Percentiles rank a stretch among this genome's conserved stretches.
These are phyloP conservation scores for Cryptococcus floricola DNA, from an alignment of 1,284 basidiomycete genomes.

Conservation along the genomic window DNA sequence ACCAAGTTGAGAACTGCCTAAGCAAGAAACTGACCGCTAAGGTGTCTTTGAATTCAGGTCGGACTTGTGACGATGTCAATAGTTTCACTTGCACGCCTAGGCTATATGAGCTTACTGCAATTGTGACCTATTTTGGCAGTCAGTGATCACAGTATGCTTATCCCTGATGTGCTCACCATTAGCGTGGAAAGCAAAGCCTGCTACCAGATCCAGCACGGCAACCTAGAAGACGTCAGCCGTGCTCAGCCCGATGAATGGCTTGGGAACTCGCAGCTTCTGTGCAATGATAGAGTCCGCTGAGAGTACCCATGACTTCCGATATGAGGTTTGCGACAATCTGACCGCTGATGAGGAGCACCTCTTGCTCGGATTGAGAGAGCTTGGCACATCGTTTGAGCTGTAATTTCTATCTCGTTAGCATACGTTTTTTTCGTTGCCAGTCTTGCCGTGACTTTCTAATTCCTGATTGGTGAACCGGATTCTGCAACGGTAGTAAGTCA, in stretches of 20 bases:
- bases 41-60: slow-evolving; percentile 80
- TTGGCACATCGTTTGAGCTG: slow-evolving; percentile 34
- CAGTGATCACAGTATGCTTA: neutral
- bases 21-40: slow-evolving; percentile 54
- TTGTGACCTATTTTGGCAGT: slow-evolving; percentile 49
- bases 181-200: slow-evolving; percentile 60
- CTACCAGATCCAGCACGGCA: slow-evolving; percentile 64
- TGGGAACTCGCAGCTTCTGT: slow-evolving; percentile 68
- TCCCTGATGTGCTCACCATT: neutral
- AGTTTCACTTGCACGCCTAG: too few relatives aligned
- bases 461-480: slow-evolving; percentile 69
- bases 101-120: slow-evolving; percentile 56
- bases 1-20: too few relatives aligned
- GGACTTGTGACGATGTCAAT: slow-evolving; percentile 54
- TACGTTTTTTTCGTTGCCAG: neutral
- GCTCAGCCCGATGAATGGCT: neutral
- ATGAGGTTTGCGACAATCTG: slow-evolving; percentile 72
- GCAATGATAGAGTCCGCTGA: slow-evolving; percentile 71
- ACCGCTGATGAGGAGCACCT: slow-evolving; percentile 69
- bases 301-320: slow-evolving; percentile 59
- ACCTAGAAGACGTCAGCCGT: slow-evolving; percentile 52
- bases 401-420: neutral
- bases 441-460: slow-evolving; percentile 54
- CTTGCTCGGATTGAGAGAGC: slow-evolving; percentile 33
- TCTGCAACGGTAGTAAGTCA: slow-evolving; percentile 6